Evolutionary conservation across 352 stramenopile species (phyloP).

Genomic region (Phytophthora quininea): DNA sequence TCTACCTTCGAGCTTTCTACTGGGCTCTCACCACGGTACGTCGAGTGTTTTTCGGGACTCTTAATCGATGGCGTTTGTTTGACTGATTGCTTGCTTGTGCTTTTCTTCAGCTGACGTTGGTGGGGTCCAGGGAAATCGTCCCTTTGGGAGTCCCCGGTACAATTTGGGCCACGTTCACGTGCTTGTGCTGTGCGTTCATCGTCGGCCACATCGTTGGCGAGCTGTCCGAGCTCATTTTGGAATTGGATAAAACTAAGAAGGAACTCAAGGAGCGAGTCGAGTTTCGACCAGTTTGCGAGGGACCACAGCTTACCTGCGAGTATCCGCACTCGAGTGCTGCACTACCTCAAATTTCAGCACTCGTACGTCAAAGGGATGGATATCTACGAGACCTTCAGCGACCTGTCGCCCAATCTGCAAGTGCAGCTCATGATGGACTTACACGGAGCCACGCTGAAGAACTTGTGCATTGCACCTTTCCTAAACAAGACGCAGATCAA

Average conservation of each 20-base stretch:
- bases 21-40: constrained; percentile 75
- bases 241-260: constrained; percentile 80
- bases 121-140: constrained; percentile 75
- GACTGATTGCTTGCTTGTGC: constrained; percentile 9
- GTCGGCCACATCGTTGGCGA: constrained; percentile 81
- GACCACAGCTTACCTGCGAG: constrained; percentile 62
- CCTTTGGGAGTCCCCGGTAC: constrained; percentile 62
- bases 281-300: constrained; percentile 75
- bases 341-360: constrained; percentile 80
- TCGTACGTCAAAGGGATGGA: constrained; percentile 71
- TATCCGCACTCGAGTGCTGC: constrained; percentile 60
- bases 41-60: neutral
- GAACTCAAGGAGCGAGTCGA: constrained; percentile 64
- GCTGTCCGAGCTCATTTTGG: constrained; percentile 76
- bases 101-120: constrained; percentile 53
- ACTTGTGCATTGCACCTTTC: constrained; percentile 61
- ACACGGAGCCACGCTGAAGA: constrained; percentile 55
- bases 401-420: constrained; percentile 70
- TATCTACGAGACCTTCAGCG: constrained; percentile 73
- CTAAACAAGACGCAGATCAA: constrained; percentile 61
- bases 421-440: constrained; percentile 81
- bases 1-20: constrained; percentile 80
- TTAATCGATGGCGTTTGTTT: constrained; percentile 1
- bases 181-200: constrained; percentile 78
- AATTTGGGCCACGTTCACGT: constrained; percentile 69